These are phyloP conservation scores for Edaphochlamys debaryana DNA, from an alignment of 139 green algal species.

Conservation along the genomic window DNA sequence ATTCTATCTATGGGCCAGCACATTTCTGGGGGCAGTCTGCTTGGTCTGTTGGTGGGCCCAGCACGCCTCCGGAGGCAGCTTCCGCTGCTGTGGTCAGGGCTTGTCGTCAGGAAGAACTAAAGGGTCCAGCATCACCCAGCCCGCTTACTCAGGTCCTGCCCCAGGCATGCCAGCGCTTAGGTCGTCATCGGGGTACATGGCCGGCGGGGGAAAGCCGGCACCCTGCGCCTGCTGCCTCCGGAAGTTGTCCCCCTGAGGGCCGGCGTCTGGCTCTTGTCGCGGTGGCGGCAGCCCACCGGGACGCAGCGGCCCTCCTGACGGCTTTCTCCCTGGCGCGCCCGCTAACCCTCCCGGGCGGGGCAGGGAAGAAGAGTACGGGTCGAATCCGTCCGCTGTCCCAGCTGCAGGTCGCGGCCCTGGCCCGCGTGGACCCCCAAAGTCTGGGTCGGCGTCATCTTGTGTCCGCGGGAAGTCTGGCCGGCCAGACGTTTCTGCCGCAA, in stretches of 20 bases:
- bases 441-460: neutral
- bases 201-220: conserved; percentile 17
- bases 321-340: neutral
- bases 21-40: no score
- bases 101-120: neutral
- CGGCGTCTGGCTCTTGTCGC: neutral
- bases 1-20: neutral
- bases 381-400: no score
- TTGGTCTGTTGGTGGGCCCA: no score
- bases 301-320: neutral
- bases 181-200: conserved; percentile 32
- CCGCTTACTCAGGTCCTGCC: neutral
- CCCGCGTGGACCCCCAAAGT: no score
- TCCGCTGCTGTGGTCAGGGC: no score
- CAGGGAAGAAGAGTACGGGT: no score
- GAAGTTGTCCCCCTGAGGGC: neutral
- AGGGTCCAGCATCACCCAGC: neutral
- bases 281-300: neutral
- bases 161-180: neutral
- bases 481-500: neutral
- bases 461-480: neutral
- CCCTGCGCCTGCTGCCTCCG: conserved; percentile 1
- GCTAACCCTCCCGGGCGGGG: no score
- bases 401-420: no score
- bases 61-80: no score